A percentile compares a stretch with the other conserved stretches of the same genome.
phyloP scores from a whole-genome alignment of 768 basidiomycete genomes.

The Termitomyces bulborhizus region DNA sequence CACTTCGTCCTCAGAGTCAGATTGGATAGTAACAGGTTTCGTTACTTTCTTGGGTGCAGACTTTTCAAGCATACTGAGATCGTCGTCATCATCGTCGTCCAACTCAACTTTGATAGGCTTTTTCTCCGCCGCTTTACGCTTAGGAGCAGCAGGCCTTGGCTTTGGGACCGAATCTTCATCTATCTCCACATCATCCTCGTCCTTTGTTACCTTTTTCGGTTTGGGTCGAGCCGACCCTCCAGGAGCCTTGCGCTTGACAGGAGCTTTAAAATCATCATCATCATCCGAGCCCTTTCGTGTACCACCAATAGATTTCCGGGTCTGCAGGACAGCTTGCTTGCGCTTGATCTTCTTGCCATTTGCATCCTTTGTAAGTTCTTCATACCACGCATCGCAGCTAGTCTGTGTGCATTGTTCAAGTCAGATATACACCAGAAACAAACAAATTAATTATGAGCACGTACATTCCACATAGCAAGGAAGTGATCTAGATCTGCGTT shows the following conservation, averaged over 20 bases:
- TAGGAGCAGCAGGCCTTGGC: slow-evolving; percentile 8
- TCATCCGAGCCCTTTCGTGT: slow-evolving; percentile 26
- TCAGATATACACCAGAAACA: not conserved
- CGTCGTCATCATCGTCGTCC: slow-evolving; percentile 14
- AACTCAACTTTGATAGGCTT: slow-evolving; percentile 14
- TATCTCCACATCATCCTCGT: slow-evolving; percentile 20
- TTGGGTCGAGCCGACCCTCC: slow-evolving; percentile 21
- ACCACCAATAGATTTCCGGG: slow-evolving; percentile 42
- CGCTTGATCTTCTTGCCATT: slow-evolving; percentile 43
- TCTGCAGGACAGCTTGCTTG: slow-evolving; percentile 40
- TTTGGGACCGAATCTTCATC: slow-evolving; percentile 14
- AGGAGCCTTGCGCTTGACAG: slow-evolving; percentile 34
- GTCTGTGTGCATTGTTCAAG: slow-evolving; percentile 17
- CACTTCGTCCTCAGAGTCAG: slow-evolving; percentile 25
- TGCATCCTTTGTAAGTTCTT: slow-evolving; percentile 31
- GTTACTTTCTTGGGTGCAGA: slow-evolving; percentile 12
- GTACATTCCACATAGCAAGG: slow-evolving; percentile 77
- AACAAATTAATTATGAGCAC: slow-evolving; percentile 20
- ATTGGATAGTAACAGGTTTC: slow-evolving; percentile 17
- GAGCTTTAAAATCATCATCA: slow-evolving; percentile 42
- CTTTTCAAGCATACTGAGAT: slow-evolving; percentile 6
- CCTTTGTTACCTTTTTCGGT: slow-evolving; percentile 22
- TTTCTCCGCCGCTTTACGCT: slow-evolving; percentile 18
- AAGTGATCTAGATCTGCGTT: slow-evolving; percentile 83
- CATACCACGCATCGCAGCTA: slow-evolving; percentile 42